Conservation (phyloP, 2,329 filamentous ascomycete species). For the Cryphonectria nitschkei region DNA sequence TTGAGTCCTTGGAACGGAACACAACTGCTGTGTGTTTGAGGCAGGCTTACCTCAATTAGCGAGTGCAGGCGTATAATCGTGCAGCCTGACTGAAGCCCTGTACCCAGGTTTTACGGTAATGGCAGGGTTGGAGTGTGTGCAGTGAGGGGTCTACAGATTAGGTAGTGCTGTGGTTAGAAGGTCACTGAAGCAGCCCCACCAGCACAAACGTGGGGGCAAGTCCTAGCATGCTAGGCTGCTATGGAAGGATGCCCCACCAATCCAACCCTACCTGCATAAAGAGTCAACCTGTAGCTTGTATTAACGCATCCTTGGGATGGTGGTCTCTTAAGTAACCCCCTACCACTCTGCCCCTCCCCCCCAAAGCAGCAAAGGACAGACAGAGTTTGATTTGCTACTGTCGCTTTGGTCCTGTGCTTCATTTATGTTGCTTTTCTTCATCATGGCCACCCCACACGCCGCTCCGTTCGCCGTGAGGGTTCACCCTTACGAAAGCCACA, state of each 20-base stretch:
- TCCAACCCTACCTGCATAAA: background rate
- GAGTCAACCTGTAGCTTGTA: background rate
- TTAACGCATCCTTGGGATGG: too few relatives aligned
- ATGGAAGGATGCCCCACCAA: background rate
- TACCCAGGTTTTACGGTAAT: background rate
- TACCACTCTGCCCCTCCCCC: background rate
- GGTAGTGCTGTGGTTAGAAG: background rate
- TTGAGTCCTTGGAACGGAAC: background rate
- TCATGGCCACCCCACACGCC: conserved; percentile 23
- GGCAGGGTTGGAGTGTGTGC: background rate
- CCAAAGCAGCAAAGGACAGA: background rate
- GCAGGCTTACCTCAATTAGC: background rate
- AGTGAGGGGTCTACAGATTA: background rate
- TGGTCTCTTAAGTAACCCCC: too few relatives aligned
- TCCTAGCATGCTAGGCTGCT: background rate
- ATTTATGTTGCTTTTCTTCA: background rate
- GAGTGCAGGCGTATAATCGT: background rate
- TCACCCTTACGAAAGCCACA: conserved; percentile 35
- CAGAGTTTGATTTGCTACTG: background rate
- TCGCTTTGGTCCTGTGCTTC: background rate
- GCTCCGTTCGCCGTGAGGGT: conserved; percentile 33
- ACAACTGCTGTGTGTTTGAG: background rate
- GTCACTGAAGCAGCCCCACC: background rate
- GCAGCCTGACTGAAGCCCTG: background rate
- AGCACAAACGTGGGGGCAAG: background rate